Evolutionary conservation across 2,329 filamentous ascomycete genomes (phyloP).

Genomic region (Claviceps monticola): DNA sequence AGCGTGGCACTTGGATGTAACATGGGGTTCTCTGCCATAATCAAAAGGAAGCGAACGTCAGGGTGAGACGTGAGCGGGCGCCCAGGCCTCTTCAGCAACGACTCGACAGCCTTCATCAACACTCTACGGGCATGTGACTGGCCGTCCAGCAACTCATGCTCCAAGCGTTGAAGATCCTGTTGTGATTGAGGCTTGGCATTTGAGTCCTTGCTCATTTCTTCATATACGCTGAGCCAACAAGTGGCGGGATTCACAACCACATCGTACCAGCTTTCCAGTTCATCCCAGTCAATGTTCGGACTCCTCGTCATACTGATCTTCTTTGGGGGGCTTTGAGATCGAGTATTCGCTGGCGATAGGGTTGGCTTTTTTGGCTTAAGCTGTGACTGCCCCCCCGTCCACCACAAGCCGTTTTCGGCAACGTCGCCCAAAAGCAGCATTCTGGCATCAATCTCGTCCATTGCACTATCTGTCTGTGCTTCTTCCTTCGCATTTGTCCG

Average conservation of each 20-base stretch:
- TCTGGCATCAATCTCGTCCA: conserved; percentile 55
- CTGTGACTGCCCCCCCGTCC: conserved; percentile 42
- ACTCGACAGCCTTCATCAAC: conserved; percentile 66
- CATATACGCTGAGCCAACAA: conserved; percentile 49
- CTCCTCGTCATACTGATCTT: not conserved
- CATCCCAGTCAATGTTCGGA: conserved; percentile 62
- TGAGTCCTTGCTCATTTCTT: conserved; percentile 26
- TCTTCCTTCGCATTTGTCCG: conserved; percentile 5
- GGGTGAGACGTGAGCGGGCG: conserved; percentile 52
- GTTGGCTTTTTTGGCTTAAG: not conserved
- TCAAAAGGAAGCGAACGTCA: conserved; percentile 63
- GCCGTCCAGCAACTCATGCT: conserved; percentile 36
- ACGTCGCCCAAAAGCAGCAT: conserved; percentile 60
- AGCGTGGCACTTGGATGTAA: conserved; percentile 35
- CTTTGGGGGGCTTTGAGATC: conserved; percentile 2
- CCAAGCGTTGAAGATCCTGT: conserved; percentile 28
- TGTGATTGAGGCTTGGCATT: conserved; percentile 20
- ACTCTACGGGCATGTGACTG: conserved; percentile 56
- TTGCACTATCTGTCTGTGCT: conserved; percentile 9
- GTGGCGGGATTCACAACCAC: conserved; percentile 52
- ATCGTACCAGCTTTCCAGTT: conserved; percentile 63
- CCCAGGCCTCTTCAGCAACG: conserved; percentile 65
- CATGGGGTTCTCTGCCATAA: conserved; percentile 67
- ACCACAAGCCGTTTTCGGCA: conserved; percentile 73
- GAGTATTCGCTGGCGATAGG: not conserved